Base-by-base conservation (phyloP, 257 asterid genomes). In the Solanum sparsipilum region DNA sequence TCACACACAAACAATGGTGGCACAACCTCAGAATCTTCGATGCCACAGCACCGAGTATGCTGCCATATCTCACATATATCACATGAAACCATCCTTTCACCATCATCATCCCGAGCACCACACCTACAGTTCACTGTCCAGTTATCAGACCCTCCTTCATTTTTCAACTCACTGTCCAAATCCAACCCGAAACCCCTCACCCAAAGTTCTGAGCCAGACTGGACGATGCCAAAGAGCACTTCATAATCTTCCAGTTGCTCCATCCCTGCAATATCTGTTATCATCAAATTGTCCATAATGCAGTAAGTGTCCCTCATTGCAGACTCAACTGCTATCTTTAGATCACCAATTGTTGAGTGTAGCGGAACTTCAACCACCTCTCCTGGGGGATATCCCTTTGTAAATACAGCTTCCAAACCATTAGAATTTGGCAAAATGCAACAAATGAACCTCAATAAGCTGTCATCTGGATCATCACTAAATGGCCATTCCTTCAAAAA, bases 41-140 rank as follows among this genome's bases (percentile, higher is more conserved):
- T 94, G 20, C 99, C 99, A 34, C 92, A 86, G 93, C 99, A 96
- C 7, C 86, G 89, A 2, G 98, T 97, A 73, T 97, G 99, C 94
- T 96, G 96, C 99, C 99, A 97, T 32, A 89, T 88, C 90, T 92
- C 99, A 34, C 99, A 97, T 35, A 93, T 87, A 88, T 97, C 99
- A 86, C 99, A 97, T 0, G 99, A 90, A 39, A 97, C 93, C 99
- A 97, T 97, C 87, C 98, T 93, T 89, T 97, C 99, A 5, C 99
- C 99, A 56, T 97, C 99, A 9, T 97, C 98, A 25, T 97, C 99
- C 48, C 70, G 75, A 9, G 99, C 98, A 76, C 99, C 99, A 71
- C 99, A 95, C 88, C 89, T 93, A 90, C 99, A 96, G 56, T 86
- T 91, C 1, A 97, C 98, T 0, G 90, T 94, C 99, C 99, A 97